Base-by-base conservation (phyloP, 305 asterid genomes). In the Fraxinus latifolia region DNA sequence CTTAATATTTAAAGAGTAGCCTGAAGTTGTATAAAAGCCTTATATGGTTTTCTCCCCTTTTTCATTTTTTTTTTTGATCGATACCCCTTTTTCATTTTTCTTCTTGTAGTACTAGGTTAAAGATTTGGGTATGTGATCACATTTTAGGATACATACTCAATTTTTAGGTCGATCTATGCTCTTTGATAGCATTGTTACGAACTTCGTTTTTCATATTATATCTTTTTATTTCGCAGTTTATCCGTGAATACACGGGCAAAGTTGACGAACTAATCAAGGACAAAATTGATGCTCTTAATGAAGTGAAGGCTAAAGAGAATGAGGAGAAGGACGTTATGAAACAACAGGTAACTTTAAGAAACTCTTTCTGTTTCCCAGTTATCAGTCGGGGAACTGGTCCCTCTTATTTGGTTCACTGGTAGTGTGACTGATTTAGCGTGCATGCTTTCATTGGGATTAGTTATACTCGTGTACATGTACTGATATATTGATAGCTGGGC, bases 211-310 rank as follows among this genome's bases (percentile, higher is more conserved):
- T 60, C 5, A 7, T 21, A 60, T 60, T 8, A 2, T 60, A 19
- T 19, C 70, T 60, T 60, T 5, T 31, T 70, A 79, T 82, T 70
- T 81, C 82, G 85, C 93, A 96, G 99, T 96, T 94, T 81, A 93
- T 94, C 89, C 97, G 99, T 44, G 99, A 96, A 84, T 94, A 93
- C 92, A 90, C 91, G 3, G 97, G 98, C 80, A 96, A 96, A 87
- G 98, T 96, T 82, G 99, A 96, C 84, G 99, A 95, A 58, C 88
- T 96, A 71, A 88, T 95, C 80, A 95, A 94, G 91, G 93, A 90
- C 90, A 96, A 90, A 87, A 91, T 96, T 79, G 99, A 94, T 77
- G 92, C 97, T 73, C 68, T 87, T 81, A 92, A 88, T 36, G 98
- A 96, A 88, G 91, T 47, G 77, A 96, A 90, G 90, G 95, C 96